Evolutionary conservation across 164 flowering plant species (phyloP).

Genomic region (Annona squamosa): DNA sequence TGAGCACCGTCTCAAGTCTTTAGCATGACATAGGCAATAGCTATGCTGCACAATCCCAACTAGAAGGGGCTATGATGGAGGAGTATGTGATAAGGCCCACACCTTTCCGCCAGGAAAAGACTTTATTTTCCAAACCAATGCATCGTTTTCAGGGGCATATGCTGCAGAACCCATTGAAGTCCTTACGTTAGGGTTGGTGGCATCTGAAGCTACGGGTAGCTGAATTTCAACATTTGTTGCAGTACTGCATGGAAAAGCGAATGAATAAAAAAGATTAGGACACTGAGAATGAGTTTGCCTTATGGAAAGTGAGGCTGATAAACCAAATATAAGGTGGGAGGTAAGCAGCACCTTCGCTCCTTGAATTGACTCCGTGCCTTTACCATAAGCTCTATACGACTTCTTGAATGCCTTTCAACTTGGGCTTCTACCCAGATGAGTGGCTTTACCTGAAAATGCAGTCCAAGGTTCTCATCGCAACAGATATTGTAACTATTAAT

Average conservation of each 20-base stretch:
- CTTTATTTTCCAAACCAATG: constrained; percentile 87
- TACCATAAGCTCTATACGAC: constrained; percentile 85
- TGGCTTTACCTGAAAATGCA: constrained; percentile 69
- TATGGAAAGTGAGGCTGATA: neutral
- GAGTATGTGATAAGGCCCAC: constrained; percentile 1
- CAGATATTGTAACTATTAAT: neutral
- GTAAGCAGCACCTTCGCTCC: constrained; percentile 73
- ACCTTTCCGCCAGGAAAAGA: constrained; percentile 99
- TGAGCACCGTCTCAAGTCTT: neutral
- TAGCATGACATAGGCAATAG: neutral
- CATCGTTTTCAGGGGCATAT: constrained; percentile 92
- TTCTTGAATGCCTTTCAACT: constrained; percentile 90
- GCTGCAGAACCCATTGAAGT: constrained; percentile 97
- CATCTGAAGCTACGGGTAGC: constrained; percentile 80
- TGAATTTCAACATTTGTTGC: constrained; percentile 96
- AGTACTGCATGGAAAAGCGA: constrained; percentile 43
- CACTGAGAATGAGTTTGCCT: neutral
- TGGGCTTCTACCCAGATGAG: constrained; percentile 99
- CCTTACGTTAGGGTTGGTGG: constrained; percentile 83
- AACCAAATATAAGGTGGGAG: neutral
- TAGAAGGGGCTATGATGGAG: neutral
- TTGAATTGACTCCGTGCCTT: constrained; percentile 97
- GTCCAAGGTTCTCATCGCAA: neutral
- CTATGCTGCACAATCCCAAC: neutral
- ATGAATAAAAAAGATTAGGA: constrained; percentile 8